Conservation (phyloP, 176 grass and related monocot genomes). For the Musa acuminata region DNA sequence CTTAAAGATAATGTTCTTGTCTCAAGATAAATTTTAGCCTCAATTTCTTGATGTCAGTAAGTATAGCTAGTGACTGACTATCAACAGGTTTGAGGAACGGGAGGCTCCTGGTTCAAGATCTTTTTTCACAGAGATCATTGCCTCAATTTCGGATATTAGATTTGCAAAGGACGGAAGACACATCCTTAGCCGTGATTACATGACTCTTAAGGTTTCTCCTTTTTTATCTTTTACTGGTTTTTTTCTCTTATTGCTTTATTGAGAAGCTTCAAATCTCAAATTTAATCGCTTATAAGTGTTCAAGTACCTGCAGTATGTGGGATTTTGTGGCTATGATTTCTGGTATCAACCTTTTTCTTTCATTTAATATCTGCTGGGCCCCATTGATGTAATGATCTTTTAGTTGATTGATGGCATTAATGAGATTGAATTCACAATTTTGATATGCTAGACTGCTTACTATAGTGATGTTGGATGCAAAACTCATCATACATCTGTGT, state of each 20-base stretch:
- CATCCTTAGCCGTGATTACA: slow-evolving; percentile 96
- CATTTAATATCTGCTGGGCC: background rate
- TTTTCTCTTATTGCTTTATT: background rate
- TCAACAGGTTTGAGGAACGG: slow-evolving; percentile 82
- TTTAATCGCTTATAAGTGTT: background rate
- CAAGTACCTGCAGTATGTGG: background rate
- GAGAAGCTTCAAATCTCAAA: background rate
- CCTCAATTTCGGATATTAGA: slow-evolving; percentile 94
- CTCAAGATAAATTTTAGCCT: background rate
- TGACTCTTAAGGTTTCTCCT: slow-evolving; percentile 78
- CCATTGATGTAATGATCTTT: background rate
- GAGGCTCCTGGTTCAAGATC: slow-evolving; percentile 73
- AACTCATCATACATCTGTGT: no score
- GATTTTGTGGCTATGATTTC: background rate
- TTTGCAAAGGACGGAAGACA: slow-evolving; percentile 81
- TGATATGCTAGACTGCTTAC: no score
- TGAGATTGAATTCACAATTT: no score
- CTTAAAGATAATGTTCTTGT: background rate
- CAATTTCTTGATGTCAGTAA: background rate
- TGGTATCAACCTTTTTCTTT: background rate
- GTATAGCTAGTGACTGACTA: slow-evolving; percentile 12
- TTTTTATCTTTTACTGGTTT: slow-evolving; percentile 4
- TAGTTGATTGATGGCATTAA: no score
- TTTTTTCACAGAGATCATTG: slow-evolving; percentile 99
- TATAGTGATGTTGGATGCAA: no score